Conservation (phyloP, 2,329 filamentous ascomycete genomes). For the Ascochyta clinopodiicola region DNA sequence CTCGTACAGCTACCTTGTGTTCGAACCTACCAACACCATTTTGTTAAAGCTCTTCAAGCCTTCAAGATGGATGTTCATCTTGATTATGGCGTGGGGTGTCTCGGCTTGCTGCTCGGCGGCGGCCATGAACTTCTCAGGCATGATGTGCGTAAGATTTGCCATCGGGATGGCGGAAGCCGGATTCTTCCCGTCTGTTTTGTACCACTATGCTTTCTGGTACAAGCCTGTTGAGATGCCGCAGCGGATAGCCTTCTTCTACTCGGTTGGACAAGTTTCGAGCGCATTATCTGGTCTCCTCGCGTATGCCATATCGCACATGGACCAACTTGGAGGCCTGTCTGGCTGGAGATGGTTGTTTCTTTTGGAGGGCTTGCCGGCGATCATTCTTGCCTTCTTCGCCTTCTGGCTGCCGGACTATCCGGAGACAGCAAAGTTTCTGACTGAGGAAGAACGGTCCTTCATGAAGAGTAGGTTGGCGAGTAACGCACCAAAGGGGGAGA, state of each 20-base stretch:
- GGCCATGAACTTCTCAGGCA: slow-evolving; percentile 26
- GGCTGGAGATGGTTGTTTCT: slow-evolving; percentile 41
- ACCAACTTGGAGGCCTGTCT: slow-evolving; percentile 54
- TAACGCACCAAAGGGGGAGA: slow-evolving; percentile 19
- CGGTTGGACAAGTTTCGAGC: slow-evolving; percentile 49
- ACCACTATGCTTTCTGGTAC: slow-evolving; percentile 62
- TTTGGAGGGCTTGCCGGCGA: slow-evolving; percentile 25
- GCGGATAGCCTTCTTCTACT: slow-evolving; percentile 52
- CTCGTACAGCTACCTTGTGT: slow-evolving; percentile 41
- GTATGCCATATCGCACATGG: slow-evolving; percentile 64
- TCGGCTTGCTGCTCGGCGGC: slow-evolving; percentile 25
- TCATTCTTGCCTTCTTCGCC: slow-evolving; percentile 22
- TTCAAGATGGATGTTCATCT: slow-evolving; percentile 27
- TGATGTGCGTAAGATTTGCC: slow-evolving; percentile 30
- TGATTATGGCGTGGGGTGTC: slow-evolving; percentile 36
- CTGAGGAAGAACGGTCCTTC: slow-evolving; percentile 21
- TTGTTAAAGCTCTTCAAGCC: slow-evolving; percentile 27
- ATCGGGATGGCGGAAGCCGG: slow-evolving; percentile 28
- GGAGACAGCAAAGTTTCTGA: slow-evolving; percentile 24
- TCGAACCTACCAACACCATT: slow-evolving; percentile 34
- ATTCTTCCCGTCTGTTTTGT: slow-evolving; percentile 39
- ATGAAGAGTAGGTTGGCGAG: slow-evolving; percentile 17
- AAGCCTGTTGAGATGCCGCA: slow-evolving; percentile 29
- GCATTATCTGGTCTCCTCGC: slow-evolving; percentile 51
- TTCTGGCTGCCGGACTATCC: slow-evolving; percentile 25